These are phyloP conservation scores for Novymonas esmeraldas DNA, from an alignment of 208 protist species.

Conservation along the genomic window DNA sequence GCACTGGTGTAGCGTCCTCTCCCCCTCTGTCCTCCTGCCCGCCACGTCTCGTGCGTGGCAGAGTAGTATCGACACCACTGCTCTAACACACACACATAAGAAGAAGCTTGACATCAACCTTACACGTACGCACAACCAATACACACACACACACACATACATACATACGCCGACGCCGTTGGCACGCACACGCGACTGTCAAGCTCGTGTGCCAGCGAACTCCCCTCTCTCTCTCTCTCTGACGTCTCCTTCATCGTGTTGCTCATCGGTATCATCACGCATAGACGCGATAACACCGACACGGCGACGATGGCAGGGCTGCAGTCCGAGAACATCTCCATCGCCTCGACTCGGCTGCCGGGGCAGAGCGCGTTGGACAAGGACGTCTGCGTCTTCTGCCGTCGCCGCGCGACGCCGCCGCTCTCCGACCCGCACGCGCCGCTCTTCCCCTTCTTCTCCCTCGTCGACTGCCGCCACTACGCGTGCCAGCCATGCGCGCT, in stretches of 20 bases:
- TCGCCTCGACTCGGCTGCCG: conserved; percentile 46
- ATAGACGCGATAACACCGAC: background rate
- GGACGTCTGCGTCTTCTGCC: conserved; percentile 73
- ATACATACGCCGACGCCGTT: background rate
- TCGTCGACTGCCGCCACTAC: conserved; percentile 90
- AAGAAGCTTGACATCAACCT: no score
- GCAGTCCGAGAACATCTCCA: conserved; percentile 80
- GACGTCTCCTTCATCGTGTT: background rate
- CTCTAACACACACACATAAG: background rate
- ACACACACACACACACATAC: conserved; percentile 4
- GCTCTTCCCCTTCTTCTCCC: conserved; percentile 88
- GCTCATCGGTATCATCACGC: background rate
- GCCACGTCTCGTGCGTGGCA: no score
- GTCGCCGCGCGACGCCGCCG: conserved; percentile 39
- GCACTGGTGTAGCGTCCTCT: background rate
- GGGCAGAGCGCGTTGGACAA: conserved; percentile 30
- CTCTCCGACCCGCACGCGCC: conserved; percentile 75
- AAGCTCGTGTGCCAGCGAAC: no score
- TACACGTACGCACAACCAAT: no score
- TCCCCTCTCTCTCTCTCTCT: background rate
- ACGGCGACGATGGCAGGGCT: conserved; percentile 62
- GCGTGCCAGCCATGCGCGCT: conserved; percentile 90
- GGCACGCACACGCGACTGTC: no score
- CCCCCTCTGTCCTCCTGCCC: background rate
- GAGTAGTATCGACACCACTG: no score